These are phyloP conservation scores for Ambrosia hybrid DNA, from an alignment of 140 eudicot species.

Conservation along the genomic window DNA sequence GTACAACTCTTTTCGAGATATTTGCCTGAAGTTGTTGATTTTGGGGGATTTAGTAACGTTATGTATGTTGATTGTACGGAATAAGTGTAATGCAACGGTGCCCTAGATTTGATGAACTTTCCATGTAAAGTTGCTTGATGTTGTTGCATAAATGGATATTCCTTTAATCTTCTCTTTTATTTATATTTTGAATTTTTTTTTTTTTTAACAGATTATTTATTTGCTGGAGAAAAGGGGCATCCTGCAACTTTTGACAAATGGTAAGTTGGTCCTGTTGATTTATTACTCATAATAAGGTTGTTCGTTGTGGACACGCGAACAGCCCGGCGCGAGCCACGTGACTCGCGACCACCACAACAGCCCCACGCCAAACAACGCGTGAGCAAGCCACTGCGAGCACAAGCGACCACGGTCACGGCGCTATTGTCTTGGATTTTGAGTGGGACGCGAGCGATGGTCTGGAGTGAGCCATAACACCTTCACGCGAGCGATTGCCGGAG, in stretches of 20 bases:
- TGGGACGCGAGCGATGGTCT: no score
- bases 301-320: not conserved
- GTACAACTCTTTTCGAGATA: not conserved
- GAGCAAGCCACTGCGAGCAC: no score
- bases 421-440: no score
- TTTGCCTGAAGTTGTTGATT: not conserved
- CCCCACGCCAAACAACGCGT: no score
- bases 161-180: not conserved
- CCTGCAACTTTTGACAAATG: slow-evolving; percentile 22
- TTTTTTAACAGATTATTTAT: slow-evolving; percentile 7
- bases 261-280: slow-evolving; percentile 4
- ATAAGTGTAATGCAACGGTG: not conserved
- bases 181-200: not conserved
- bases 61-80: not conserved
- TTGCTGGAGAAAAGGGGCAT: not conserved
- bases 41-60: not conserved
- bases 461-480: no score
- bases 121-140: not conserved
- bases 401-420: no score
- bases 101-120: slow-evolving; percentile 17
- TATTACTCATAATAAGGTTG: not conserved
- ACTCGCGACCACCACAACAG: no score
- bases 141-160: not conserved
- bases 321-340: no score
- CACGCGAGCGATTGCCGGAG: no score